Percentiles rank a stretch among this genome's conserved stretches.
Conservation (phyloP, 2,329 filamentous ascomycete genomes). For the Ophiostoma populinum region DNA sequence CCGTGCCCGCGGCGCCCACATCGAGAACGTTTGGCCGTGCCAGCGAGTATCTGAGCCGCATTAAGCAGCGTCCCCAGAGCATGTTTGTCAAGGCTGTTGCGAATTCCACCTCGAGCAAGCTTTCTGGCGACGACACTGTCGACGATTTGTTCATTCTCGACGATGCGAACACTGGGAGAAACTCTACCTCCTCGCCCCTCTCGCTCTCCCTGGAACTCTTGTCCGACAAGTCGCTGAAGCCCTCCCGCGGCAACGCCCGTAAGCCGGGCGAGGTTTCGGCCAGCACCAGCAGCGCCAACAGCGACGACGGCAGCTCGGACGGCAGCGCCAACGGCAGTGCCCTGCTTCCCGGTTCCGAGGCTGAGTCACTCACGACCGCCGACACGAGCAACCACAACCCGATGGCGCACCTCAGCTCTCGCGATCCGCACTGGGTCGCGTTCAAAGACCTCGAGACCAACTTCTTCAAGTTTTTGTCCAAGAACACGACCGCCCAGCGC, state of each 20-base stretch:
- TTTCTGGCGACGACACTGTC: constrained; percentile 4
- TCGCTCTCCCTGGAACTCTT: constrained; percentile 5
- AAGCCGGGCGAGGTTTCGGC: not conserved
- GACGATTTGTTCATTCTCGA: not conserved
- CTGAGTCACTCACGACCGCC: constrained; percentile 20
- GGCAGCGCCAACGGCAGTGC: constrained; percentile 13
- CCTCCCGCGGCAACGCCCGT: not conserved
- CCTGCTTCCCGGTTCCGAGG: constrained; percentile 13
- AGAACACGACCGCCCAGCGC: constrained; percentile 51
- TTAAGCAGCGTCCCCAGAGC: constrained; percentile 29
- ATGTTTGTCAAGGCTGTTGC: constrained; percentile 23
- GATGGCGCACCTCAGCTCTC: constrained; percentile 23
- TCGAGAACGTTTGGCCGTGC: constrained; percentile 26
- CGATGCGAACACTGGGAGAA: not conserved
- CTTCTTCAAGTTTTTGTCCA: constrained; percentile 44
- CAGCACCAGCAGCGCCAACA: constrained; percentile 3
- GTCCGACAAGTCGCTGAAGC: constrained; percentile 1
- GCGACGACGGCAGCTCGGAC: constrained; percentile 11
- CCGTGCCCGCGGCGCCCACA: constrained; percentile 13
- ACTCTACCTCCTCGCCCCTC: not conserved
- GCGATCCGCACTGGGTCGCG: constrained; percentile 36
- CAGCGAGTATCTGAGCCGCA: constrained; percentile 31
- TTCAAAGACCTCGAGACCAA: constrained; percentile 38
- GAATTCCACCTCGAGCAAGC: constrained; percentile 4
- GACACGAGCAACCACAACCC: constrained; percentile 25